phyloP scores from a whole-genome alignment of 2,329 filamentous ascomycete genomes.

The Claviceps paspali region DNA sequence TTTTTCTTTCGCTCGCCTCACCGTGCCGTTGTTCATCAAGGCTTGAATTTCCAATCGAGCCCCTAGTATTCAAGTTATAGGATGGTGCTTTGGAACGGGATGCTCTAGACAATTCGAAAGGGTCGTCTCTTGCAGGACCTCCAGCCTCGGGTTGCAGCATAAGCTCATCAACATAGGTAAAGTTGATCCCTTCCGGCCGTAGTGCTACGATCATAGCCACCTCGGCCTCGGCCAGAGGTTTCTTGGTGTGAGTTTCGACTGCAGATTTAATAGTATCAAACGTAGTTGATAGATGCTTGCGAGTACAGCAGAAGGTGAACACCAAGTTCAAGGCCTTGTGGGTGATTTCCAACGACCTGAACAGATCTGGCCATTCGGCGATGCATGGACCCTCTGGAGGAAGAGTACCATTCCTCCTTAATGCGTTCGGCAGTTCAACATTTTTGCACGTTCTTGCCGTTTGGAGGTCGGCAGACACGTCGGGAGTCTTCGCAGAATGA shows the following conservation, averaged over 20 bases:
- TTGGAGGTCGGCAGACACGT: neutral
- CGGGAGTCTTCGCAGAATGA: neutral
- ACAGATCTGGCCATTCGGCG: slow-evolving; percentile 55
- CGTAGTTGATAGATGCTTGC: slow-evolving; percentile 83
- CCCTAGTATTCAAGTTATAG: slow-evolving; percentile 42
- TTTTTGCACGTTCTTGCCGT: neutral
- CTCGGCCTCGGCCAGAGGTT: slow-evolving; percentile 56
- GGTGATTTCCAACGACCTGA: slow-evolving; percentile 58
- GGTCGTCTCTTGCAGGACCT: slow-evolving; percentile 49
- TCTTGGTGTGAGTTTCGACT: slow-evolving; percentile 69
- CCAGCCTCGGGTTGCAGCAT: slow-evolving; percentile 68
- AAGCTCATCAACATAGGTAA: slow-evolving; percentile 74
- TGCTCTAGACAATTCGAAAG: slow-evolving; percentile 35
- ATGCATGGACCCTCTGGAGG: slow-evolving; percentile 3
- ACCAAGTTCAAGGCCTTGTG: slow-evolving; percentile 82
- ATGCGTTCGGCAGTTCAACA: neutral
- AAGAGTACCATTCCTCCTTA: neutral
- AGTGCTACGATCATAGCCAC: slow-evolving; percentile 68
- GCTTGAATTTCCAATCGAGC: slow-evolving; percentile 33
- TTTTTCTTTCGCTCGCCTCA: slow-evolving; percentile 18
- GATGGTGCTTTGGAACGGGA: slow-evolving; percentile 34
- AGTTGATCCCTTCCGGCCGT: slow-evolving; percentile 63
- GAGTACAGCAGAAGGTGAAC: slow-evolving; percentile 86
- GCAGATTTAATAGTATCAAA: slow-evolving; percentile 75
- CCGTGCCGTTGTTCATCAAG: slow-evolving; percentile 16